Evolutionary conservation across 768 basidiomycete species (phyloP), one percentile per base, ranked within the genome.

Genomic region (Amanita polypyramis): DNA sequence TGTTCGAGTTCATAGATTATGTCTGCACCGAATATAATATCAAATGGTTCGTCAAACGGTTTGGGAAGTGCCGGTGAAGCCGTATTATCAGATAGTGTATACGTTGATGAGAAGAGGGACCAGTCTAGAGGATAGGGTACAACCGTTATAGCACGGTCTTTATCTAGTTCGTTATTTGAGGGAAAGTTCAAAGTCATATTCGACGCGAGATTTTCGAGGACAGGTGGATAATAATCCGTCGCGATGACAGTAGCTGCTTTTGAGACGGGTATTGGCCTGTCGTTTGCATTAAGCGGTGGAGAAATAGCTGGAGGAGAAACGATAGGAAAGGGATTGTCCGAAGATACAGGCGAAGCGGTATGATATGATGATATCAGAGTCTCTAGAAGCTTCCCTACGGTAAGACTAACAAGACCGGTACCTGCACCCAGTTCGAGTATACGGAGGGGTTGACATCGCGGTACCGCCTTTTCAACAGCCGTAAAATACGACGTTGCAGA

Each of bases 341-440:
- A 36, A 37, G 11, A 2, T n/a, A 5, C 6, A 0, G 20, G 14
- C 17, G 4, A 9, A n/a, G 40, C 8, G 19, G 30, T 20, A 25
- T 19, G 17, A 33, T 32, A 29, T 20, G 23, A 6, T 5, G 46
- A 29, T 0, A 17, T 21, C 12, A 46, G 36, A 19, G 38, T 27
- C 56, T 67, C 54, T 6, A 76, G 56, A 2, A 81, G 56, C 55
- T 74, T 77, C 1, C 73, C 76, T 0, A 73, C 58, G 0, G 72
- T 64, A 34, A 91, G 68, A 52, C 85, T 83, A 17, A 91, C 79
- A 10, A 93, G 72, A 1, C 90, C 90, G 0, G 91, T 92, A 3
- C 90, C 90, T 4, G 87, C 82, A 3, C 91, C 89, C 4, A 93
- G 75, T 62, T 94, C 89, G 25, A 93, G 72, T 20, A 87, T 58